phyloP scores from a whole-genome alignment of 1,284 basidiomycete genomes.

The Fomitopsis schrenkii region DNA sequence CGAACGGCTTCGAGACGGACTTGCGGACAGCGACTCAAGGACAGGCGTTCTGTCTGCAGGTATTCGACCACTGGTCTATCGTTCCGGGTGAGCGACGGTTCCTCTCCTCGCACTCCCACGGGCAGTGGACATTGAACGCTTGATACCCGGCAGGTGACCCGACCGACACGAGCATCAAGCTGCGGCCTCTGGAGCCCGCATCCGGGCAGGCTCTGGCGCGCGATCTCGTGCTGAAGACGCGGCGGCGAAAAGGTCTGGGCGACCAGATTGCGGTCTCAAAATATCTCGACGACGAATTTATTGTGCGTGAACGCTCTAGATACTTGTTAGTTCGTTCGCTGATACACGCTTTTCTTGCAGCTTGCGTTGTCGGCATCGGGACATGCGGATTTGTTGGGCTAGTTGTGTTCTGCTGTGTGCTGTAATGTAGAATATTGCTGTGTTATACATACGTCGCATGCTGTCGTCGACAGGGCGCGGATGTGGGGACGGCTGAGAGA shows the following conservation, averaged over 20 bases:
- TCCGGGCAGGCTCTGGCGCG: slow-evolving; percentile 89
- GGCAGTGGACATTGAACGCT: slow-evolving; percentile 4
- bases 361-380: slow-evolving; percentile 88
- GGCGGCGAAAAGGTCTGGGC: slow-evolving; percentile 91
- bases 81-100: slow-evolving; percentile 73
- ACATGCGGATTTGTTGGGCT: slow-evolving; percentile 84
- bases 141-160: slow-evolving; percentile 70
- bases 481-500: slow-evolving; percentile 1
- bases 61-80: slow-evolving; percentile 98
- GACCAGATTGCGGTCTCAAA: slow-evolving; percentile 94
- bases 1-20: slow-evolving; percentile 99
- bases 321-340: slow-evolving; percentile 22
- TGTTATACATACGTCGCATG: slow-evolving; percentile 5
- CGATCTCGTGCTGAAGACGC: slow-evolving; percentile 94
- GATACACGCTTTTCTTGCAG: slow-evolving; percentile 31
- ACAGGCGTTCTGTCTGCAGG: slow-evolving; percentile 94
- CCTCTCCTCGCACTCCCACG: slow-evolving; percentile 14
- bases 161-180: slow-evolving; percentile 91
- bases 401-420: slow-evolving; percentile 18
- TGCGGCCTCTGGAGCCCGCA: slow-evolving; percentile 95
- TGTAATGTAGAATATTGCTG: slow-evolving; percentile 13
- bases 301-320: slow-evolving; percentile 48
- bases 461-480: neutral
- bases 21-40: slow-evolving; percentile 95
- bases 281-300: slow-evolving; percentile 92